phyloP scores from a whole-genome alignment of 352 stramenopile species.

The Phytophthora megakarya region DNA sequence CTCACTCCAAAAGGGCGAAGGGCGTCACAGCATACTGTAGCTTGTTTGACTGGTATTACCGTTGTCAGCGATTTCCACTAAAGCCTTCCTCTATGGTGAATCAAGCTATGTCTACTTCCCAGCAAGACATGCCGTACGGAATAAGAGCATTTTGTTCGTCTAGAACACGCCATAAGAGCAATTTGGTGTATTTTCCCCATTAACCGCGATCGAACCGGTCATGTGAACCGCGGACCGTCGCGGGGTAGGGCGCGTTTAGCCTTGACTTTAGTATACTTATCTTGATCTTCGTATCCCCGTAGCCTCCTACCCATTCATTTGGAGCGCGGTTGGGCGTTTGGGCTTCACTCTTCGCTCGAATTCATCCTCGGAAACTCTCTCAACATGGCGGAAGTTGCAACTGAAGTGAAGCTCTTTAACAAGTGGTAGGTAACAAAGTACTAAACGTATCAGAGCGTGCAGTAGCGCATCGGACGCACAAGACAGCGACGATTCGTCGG shows the following conservation, averaged over 20 bases:
- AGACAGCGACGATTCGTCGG: constrained; percentile 1
- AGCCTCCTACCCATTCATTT: constrained; percentile 89
- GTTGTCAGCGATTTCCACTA: too few species aligned
- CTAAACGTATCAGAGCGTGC: neutral
- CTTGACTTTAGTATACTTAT: constrained; percentile 64
- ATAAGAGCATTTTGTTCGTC: too few species aligned
- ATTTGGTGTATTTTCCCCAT: constrained; percentile 4
- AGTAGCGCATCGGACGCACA: neutral
- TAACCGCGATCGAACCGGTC: constrained; percentile 24
- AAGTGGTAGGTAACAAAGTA: constrained; percentile 82
- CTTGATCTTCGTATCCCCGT: constrained; percentile 58
- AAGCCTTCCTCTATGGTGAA: too few species aligned
- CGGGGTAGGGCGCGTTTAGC: constrained; percentile 26
- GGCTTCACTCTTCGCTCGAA: constrained; percentile 35
- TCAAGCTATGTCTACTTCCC: too few species aligned
- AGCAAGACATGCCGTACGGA: too few species aligned
- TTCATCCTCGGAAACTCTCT: constrained; percentile 90
- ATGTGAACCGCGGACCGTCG: constrained; percentile 19
- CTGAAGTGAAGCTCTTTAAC: constrained; percentile 95
- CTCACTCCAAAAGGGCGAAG: too few species aligned
- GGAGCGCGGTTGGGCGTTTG: constrained; percentile 11
- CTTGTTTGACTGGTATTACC: too few species aligned
- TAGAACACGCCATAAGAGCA: constrained; percentile 12
- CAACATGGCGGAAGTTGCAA: constrained; percentile 92
- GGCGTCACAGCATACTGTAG: too few species aligned